A percentile compares a stretch with the other conserved stretches of the same genome.
These are phyloP conservation scores for Glaciozyma martinii DNA, from an alignment of 768 basidiomycete species.

Conservation along the genomic window DNA sequence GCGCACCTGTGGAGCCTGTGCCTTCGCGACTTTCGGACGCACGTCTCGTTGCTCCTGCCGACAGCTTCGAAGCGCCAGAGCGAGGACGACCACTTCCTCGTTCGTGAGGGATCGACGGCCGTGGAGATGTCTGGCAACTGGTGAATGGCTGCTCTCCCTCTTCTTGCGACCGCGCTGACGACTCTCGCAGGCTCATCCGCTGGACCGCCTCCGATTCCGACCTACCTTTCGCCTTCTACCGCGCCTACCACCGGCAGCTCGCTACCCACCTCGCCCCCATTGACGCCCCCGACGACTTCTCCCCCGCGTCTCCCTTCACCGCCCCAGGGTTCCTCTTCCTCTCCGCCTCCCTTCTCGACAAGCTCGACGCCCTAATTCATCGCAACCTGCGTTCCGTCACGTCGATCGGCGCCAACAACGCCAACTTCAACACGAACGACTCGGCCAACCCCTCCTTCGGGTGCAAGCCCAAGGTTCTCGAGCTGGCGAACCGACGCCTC, in stretches of 20 bases:
- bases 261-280: slow-evolving; percentile 33
- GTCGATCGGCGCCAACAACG: slow-evolving; percentile 37
- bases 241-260: slow-evolving; percentile 44
- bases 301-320: slow-evolving; percentile 25
- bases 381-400: slow-evolving; percentile 45
- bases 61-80: background rate
- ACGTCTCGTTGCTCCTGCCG: slow-evolving; percentile 23
- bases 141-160: background rate
- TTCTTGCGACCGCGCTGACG: slow-evolving; percentile 4
- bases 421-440: slow-evolving; percentile 41
- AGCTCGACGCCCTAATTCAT: slow-evolving; percentile 44
- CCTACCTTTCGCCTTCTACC: slow-evolving; percentile 45
- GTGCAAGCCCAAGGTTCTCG: slow-evolving; percentile 45
- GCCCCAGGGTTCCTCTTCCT: slow-evolving; percentile 45
- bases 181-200: slow-evolving; percentile 41
- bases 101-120: slow-evolving; percentile 28
- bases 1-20: slow-evolving; percentile 37
- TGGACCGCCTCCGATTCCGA: slow-evolving; percentile 47
- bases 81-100: slow-evolving; percentile 39
- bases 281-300: slow-evolving; percentile 6
- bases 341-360: slow-evolving; percentile 43
- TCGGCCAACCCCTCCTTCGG: slow-evolving; percentile 41
- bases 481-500: slow-evolving; percentile 44
- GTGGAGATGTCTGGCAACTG: slow-evolving; percentile 36
- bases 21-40: slow-evolving; percentile 37